Conservation (phyloP, 306 rosid species). For the Lathyrus sativus region DNA sequence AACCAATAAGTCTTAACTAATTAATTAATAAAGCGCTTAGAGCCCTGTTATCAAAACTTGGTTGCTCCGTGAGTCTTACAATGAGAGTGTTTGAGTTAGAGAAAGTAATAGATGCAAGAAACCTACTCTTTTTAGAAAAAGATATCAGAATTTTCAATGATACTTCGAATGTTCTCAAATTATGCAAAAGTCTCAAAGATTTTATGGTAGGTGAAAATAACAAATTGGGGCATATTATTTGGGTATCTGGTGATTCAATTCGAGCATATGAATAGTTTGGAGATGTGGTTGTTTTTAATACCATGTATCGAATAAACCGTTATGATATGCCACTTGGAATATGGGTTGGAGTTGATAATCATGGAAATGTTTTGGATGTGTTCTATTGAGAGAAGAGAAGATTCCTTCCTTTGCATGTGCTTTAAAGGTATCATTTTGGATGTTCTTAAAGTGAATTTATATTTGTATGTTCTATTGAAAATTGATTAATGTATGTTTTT, state of each 20-base stretch:
- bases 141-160: not conserved
- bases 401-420: too few relatives aligned
- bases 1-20: too few relatives aligned
- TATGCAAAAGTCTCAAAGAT: not conserved
- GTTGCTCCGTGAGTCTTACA: constrained; percentile 3
- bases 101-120: not conserved
- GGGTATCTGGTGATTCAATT: not conserved
- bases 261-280: constrained; percentile 1
- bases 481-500: too few relatives aligned
- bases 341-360: too few relatives aligned
- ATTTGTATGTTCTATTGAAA: too few relatives aligned
- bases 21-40: too few relatives aligned
- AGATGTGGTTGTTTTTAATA: constrained; percentile 15
- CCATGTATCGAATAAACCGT: not conserved
- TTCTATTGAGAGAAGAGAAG: too few relatives aligned
- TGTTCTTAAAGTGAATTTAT: too few relatives aligned
- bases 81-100: constrained; percentile 17
- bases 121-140: not conserved
- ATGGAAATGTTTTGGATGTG: too few relatives aligned
- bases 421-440: too few relatives aligned
- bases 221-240: too few relatives aligned
- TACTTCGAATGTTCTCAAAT: not conserved
- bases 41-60: constrained; percentile 13
- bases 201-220: not conserved
- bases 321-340: constrained; percentile 7